Conservation (phyloP, 225 moss, liverwort and hornwort genomes). For the Pseudisothecium myosuroides region DNA sequence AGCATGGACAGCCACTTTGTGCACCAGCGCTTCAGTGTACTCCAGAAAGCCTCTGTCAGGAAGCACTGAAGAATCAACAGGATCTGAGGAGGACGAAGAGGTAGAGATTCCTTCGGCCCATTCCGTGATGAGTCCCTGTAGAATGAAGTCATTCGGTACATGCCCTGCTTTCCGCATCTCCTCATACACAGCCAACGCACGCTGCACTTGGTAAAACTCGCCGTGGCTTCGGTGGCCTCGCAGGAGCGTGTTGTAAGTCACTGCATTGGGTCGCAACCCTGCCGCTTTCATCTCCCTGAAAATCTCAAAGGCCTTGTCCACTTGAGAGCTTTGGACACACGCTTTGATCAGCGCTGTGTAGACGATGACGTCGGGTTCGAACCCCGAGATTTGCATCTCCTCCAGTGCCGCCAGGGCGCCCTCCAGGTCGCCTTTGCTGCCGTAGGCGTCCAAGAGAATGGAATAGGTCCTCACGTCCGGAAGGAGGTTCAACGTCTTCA, state of each 20-base stretch:
- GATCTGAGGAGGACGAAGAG: not conserved
- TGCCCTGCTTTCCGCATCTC: constrained; percentile 97
- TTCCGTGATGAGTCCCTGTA: constrained; percentile 69
- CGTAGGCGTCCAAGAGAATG: constrained; percentile 65
- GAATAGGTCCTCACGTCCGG: constrained; percentile 78
- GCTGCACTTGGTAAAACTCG: constrained; percentile 62
- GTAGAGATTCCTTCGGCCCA: constrained; percentile 81
- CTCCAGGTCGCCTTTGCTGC: constrained; percentile 51
- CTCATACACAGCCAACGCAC: constrained; percentile 79
- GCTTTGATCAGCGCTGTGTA: constrained; percentile 90
- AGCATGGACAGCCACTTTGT: constrained; percentile 87
- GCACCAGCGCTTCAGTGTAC: constrained; percentile 58
- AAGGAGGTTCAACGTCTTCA: constrained; percentile 31
- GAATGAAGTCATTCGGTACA: constrained; percentile 76
- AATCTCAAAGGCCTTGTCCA: constrained; percentile 66
- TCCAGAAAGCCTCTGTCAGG: constrained; percentile 46
- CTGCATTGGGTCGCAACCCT: constrained; percentile 72
- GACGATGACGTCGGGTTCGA: constrained; percentile 55
- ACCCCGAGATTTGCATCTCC: constrained; percentile 46
- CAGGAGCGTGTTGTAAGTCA: constrained; percentile 80
- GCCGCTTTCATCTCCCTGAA: constrained; percentile 65
- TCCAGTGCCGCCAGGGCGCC: constrained; percentile 29
- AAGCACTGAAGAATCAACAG: not conserved
- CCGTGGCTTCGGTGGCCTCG: constrained; percentile 56
- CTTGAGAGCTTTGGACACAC: constrained; percentile 49